Conservation (phyloP, 1,284 basidiomycete species). For the Leccinum insolens region DNA sequence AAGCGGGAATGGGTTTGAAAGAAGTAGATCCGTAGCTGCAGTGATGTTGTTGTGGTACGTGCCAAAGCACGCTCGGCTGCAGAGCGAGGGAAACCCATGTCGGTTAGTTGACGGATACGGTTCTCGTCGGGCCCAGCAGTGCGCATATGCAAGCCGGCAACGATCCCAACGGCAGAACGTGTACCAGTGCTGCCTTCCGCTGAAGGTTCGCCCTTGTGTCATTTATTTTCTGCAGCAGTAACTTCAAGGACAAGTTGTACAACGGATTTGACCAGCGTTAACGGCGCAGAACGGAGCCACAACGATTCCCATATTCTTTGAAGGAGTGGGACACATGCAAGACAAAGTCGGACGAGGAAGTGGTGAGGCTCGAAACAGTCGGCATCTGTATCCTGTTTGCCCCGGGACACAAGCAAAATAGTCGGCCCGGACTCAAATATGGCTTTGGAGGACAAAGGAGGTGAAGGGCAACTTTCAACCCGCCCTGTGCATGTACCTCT, state of each 20-base stretch:
- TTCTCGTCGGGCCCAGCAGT: constrained; percentile 69
- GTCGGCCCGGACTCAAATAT: constrained; percentile 90
- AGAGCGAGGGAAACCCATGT: constrained; percentile 95
- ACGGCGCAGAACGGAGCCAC: constrained; percentile 81
- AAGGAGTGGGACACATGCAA: constrained; percentile 70
- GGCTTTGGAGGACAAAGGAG: constrained; percentile 80
- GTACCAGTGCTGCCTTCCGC: constrained; percentile 28
- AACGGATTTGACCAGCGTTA: constrained; percentile 73
- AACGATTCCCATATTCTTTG: constrained; percentile 78
- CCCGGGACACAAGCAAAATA: constrained; percentile 66
- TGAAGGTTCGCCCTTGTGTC: constrained; percentile 48
- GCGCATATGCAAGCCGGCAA: constrained; percentile 43
- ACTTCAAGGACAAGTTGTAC: constrained; percentile 84
- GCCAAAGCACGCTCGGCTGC: constrained; percentile 84
- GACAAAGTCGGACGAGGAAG: constrained; percentile 83
- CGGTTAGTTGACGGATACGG: constrained; percentile 81
- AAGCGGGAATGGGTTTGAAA: constrained; percentile 83
- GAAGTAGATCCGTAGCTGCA: constrained; percentile 87
- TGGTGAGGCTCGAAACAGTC: constrained; percentile 86
- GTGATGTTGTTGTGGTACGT: constrained; percentile 90
- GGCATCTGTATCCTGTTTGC: constrained; percentile 75
- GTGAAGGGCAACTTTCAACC: constrained; percentile 81
- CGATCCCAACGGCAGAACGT: constrained; percentile 34
- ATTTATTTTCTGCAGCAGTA: constrained; percentile 82
- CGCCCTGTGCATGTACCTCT: constrained; percentile 75